phyloP scores from a whole-genome alignment of 306 rosid genomes.

The Delonix regia region DNA sequence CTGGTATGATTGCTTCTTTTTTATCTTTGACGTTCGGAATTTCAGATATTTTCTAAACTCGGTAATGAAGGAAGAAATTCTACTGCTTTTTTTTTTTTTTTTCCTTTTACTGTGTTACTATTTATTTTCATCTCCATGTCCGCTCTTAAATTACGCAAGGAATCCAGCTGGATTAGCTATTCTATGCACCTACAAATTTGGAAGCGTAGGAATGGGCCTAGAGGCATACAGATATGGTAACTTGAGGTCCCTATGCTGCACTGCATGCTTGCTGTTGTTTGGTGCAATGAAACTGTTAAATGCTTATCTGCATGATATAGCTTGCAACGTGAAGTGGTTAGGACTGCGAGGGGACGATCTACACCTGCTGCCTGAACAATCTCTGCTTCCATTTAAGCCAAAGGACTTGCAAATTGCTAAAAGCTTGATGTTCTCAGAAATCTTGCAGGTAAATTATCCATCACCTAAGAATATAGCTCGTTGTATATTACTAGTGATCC shows the following conservation, averaged over 20 bases:
- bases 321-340: slow-evolving; percentile 89
- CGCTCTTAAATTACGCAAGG: slow-evolving; percentile 48
- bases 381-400: slow-evolving; percentile 68
- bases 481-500: background rate
- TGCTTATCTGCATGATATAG: slow-evolving; percentile 43
- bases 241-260: background rate
- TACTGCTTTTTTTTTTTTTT: background rate
- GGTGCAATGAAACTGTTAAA: slow-evolving; percentile 15
- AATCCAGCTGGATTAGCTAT: slow-evolving; percentile 97
- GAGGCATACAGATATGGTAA: slow-evolving; percentile 91
- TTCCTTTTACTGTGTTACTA: background rate
- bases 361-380: slow-evolving; percentile 60
- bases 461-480: slow-evolving; percentile 2
- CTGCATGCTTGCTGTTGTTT: background rate
- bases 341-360: slow-evolving; percentile 78
- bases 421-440: slow-evolving; percentile 76
- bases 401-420: slow-evolving; percentile 80
- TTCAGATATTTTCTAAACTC: background rate
- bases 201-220: slow-evolving; percentile 90
- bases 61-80: background rate
- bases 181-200: slow-evolving; percentile 83
- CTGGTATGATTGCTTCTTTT: slow-evolving; percentile 53
- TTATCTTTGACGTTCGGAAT: slow-evolving; percentile 4
- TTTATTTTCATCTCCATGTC: slow-evolving; percentile 3
- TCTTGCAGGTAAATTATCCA: slow-evolving; percentile 58